phyloP scores from a whole-genome alignment of 495 filamentous ascomycete genomes.

The Penicillium flavigenum region DNA sequence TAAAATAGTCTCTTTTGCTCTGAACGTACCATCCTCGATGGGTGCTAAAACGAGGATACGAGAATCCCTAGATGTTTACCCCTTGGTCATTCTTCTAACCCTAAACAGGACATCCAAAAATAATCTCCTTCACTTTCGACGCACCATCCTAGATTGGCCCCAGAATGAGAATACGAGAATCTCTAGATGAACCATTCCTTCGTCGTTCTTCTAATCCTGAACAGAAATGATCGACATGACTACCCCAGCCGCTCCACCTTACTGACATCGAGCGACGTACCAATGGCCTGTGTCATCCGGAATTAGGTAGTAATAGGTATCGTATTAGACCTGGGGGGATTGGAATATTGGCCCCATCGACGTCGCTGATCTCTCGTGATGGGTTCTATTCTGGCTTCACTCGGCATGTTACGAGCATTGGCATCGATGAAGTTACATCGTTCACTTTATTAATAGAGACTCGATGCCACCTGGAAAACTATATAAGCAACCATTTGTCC shows the following conservation, averaged over 20 bases:
- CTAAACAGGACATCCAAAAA: neutral
- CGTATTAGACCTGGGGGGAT: constrained; percentile 5
- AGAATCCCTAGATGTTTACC: neutral
- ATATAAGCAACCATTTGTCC: neutral
- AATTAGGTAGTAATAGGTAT: neutral
- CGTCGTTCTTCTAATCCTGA: neutral
- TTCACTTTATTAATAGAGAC: neutral
- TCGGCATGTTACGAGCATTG: constrained; percentile 8
- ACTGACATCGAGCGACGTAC: neutral
- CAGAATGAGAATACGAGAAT: neutral
- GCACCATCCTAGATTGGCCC: neutral
- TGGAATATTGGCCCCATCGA: neutral
- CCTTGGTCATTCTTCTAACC: neutral
- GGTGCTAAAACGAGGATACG: neutral
- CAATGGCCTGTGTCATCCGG: neutral
- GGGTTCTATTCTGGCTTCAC: constrained; percentile 2
- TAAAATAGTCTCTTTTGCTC: neutral
- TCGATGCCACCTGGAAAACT: neutral
- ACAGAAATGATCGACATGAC: neutral
- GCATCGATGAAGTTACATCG: constrained; percentile 9
- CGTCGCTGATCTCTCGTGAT: constrained; percentile 8
- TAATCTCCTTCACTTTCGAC: neutral
- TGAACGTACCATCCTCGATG: neutral
- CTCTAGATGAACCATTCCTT: neutral
- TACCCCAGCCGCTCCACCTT: neutral